These are phyloP conservation scores for Botrytis sinoallii DNA, from an alignment of 2,329 filamentous ascomycete genomes.

Conservation along the genomic window DNA sequence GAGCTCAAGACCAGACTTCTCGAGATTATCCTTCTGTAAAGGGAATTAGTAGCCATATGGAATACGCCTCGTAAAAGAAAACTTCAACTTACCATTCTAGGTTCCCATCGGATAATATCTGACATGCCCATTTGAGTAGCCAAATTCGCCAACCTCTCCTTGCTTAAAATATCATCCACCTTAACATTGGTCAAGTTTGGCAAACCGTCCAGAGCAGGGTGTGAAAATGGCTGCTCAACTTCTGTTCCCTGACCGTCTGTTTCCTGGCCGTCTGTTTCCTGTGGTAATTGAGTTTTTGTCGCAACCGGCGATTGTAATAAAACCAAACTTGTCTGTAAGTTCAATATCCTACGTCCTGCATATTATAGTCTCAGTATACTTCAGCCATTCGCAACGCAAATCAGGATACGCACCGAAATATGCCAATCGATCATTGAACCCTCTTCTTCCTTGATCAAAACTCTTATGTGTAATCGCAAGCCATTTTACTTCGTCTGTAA, in stretches of 20 bases:
- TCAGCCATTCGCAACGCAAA: neutral
- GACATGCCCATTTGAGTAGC: slow-evolving; percentile 68
- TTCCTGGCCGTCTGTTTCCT: slow-evolving; percentile 50
- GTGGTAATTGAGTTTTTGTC: slow-evolving; percentile 37
- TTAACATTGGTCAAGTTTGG: slow-evolving; percentile 64
- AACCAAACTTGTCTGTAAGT: slow-evolving; percentile 62
- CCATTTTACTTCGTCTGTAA: slow-evolving; percentile 95
- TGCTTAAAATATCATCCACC: slow-evolving; percentile 60
- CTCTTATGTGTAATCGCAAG: slow-evolving; percentile 96
- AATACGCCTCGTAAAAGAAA: slow-evolving; percentile 4
- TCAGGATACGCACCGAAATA: slow-evolving; percentile 64
- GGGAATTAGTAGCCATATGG: slow-evolving; percentile 27
- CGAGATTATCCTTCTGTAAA: slow-evolving; percentile 60
- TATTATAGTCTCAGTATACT: slow-evolving; percentile 24
- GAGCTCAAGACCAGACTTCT: slow-evolving; percentile 68
- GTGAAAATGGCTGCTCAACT: slow-evolving; percentile 58
- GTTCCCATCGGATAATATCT: slow-evolving; percentile 83
- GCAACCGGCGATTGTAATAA: slow-evolving; percentile 48
- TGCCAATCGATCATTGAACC: slow-evolving; percentile 92
- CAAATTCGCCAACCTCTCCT: slow-evolving; percentile 63
- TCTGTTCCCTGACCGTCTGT: slow-evolving; percentile 52
- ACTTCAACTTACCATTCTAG: slow-evolving; percentile 61
- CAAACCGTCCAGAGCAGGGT: slow-evolving; percentile 69
- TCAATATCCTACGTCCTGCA: slow-evolving; percentile 55
- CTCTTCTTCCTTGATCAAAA: slow-evolving; percentile 90